Evolutionary conservation across 768 basidiomycete species (phyloP).

Genomic region (Amanita molliuscula): DNA sequence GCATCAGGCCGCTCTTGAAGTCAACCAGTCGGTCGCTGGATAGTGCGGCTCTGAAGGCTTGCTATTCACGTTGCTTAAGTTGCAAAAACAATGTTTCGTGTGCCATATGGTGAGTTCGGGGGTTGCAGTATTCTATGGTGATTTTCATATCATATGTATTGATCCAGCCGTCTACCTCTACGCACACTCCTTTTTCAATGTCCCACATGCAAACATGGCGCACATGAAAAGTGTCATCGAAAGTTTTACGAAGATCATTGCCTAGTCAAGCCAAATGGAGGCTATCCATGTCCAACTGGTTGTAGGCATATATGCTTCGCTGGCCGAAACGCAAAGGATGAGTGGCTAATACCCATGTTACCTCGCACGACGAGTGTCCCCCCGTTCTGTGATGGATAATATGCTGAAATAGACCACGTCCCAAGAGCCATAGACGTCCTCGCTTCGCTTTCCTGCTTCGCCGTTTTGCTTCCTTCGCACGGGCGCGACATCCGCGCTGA

Average conservation of each 20-base stretch:
- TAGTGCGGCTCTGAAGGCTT: slow-evolving; percentile 22
- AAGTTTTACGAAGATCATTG: slow-evolving; percentile 54
- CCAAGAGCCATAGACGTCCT: too few species aligned
- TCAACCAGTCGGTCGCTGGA: slow-evolving; percentile 24
- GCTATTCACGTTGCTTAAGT: slow-evolving; percentile 43
- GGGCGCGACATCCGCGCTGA: too few species aligned
- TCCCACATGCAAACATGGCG: slow-evolving; percentile 69
- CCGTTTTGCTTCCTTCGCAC: too few species aligned
- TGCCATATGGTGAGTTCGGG: slow-evolving; percentile 56
- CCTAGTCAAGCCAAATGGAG: slow-evolving; percentile 25
- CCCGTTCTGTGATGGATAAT: not conserved
- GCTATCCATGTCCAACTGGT: slow-evolving; percentile 67
- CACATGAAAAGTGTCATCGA: slow-evolving; percentile 71
- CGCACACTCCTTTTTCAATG: slow-evolving; percentile 63
- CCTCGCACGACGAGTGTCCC: not conserved
- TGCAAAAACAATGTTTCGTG: slow-evolving; percentile 47
- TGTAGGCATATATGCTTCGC: slow-evolving; percentile 69
- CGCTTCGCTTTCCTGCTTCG: too few species aligned
- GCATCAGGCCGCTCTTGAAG: slow-evolving; percentile 49
- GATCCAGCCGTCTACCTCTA: slow-evolving; percentile 63
- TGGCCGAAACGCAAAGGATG: not conserved
- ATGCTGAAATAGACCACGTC: too few species aligned
- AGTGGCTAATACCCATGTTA: not conserved
- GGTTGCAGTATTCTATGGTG: not conserved
- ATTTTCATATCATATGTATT: slow-evolving; percentile 4